Base-by-base conservation (phyloP, 2,329 filamentous ascomycete genomes). In the Furcasterigmium sp. region DNA sequence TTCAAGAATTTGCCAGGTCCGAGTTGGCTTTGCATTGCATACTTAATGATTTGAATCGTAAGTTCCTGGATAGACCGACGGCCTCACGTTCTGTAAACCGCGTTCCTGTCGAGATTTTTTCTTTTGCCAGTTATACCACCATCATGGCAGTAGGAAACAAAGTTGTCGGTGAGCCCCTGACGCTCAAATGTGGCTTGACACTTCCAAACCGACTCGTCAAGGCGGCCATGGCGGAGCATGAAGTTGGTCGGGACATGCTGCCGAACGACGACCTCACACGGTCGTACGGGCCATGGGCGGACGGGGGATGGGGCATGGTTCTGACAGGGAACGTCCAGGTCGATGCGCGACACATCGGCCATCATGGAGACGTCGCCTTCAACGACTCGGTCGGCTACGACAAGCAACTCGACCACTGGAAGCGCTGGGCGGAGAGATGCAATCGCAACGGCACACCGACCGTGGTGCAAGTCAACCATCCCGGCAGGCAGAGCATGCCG, bases 181-280 rank as follows among this genome's bases (percentile, higher is more conserved):
- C 67, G 29, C 64, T 80, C 2, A 71, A 73, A 47, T 78, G 74
- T 53, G 78, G 78, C 2, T 62, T 82, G 20, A 67, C 63, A 1
- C 55, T 82, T 3, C 73, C 73, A 3, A 82, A 82, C 51, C 71
- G 77, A 5, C 63, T 82, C 2, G 64, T 57, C 36, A 68, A 75
- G 50, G 65, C 76, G 36, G 73, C 77, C 25, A 68, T 80, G 61
- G 66, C 72, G 5, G 70, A 78, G 48, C 49, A 50, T 5, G 56
- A 72, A 54, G 61, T 64, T 20, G 61, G 67, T 49, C 56, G 53
- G 5, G 57, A 71, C 44, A 48, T 70, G 21, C 61, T 70, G 1
- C 76, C 76, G 0, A 65, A 64, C 11, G 52, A 67, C 7, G 56
- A 62, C 2, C 61, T 75, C 13, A 38, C 60, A 3, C 56, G 67